phyloP scores from a whole-genome alignment of 2,329 filamentous ascomycete species.

The Fonsecaea erecta region DNA sequence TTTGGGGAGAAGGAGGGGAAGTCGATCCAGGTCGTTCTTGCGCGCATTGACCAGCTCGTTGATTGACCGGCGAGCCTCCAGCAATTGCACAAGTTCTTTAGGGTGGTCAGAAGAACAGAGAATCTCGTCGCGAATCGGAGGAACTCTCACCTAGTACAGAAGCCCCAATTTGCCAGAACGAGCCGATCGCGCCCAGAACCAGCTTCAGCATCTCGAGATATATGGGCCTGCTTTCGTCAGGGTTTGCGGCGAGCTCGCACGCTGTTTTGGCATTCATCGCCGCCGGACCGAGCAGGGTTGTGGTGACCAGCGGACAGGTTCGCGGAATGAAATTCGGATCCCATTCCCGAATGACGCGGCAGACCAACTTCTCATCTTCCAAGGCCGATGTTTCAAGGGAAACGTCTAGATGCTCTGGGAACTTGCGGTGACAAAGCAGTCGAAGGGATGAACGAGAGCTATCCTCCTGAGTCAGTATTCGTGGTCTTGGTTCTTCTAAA shows the following conservation, averaged over 20 bases:
- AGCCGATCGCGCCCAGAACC: not conserved
- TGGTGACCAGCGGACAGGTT: not conserved
- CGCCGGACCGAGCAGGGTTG: not conserved
- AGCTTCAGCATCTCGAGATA: constrained; percentile 11
- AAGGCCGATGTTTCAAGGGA: not conserved
- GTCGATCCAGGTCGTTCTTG: constrained; percentile 6
- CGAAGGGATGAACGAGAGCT: not conserved
- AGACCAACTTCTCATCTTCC: constrained; percentile 4
- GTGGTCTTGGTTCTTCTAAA: not conserved
- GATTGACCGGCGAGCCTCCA: constrained; percentile 5
- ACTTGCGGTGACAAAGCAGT: constrained; percentile 3
- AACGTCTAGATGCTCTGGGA: not conserved
- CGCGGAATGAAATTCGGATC: not conserved
- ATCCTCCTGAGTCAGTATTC: not conserved
- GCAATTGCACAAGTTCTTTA: constrained; percentile 6
- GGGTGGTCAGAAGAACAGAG: not conserved
- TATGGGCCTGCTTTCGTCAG: constrained; percentile 2
- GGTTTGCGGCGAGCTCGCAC: not conserved
- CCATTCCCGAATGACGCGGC: constrained; percentile 2
- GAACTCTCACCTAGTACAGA: constrained; percentile 5
- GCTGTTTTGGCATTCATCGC: not conserved
- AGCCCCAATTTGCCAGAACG: constrained; percentile 1
- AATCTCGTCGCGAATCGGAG: not conserved
- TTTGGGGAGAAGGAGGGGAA: not conserved
- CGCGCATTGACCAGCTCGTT: constrained; percentile 1